phyloP scores from a whole-genome alignment of 176 grass and related monocot genomes.

The Thinopyrum elongatum region DNA sequence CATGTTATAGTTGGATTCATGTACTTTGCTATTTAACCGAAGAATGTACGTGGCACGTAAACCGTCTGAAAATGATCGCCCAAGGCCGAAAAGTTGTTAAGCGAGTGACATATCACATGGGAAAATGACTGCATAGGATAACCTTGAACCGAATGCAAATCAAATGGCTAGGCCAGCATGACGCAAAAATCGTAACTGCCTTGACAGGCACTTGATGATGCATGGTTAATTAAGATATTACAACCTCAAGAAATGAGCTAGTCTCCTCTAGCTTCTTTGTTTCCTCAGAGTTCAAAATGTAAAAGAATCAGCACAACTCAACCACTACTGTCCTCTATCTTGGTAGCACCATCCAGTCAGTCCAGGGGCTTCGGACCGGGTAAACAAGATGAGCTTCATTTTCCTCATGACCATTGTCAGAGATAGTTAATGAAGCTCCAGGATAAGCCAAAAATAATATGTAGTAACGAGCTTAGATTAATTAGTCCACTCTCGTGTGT shows the following conservation, averaged over 20 bases:
- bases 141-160: slow-evolving; percentile 18
- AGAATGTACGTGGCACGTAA: not conserved
- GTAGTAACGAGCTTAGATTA: slow-evolving; percentile 15
- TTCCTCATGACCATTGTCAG: slow-evolving; percentile 23
- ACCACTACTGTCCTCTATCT: slow-evolving; percentile 41
- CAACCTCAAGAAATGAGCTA: not conserved
- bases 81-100: not conserved
- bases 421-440: not conserved
- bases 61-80: not conserved
- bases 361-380: slow-evolving; percentile 33
- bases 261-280: not conserved
- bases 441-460: slow-evolving; percentile 15
- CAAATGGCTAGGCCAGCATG: slow-evolving; percentile 8
- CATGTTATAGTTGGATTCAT: not conserved
- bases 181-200: slow-evolving; percentile 12
- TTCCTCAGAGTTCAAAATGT: slow-evolving; percentile 4
- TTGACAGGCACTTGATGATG: slow-evolving; percentile 31
- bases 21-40: not conserved
- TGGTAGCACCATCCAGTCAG: slow-evolving; percentile 22
- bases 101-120: not conserved
- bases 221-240: not conserved
- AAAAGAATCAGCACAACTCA: slow-evolving; percentile 31
- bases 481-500: not conserved
- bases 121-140: slow-evolving; percentile 32
- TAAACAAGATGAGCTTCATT: slow-evolving; percentile 24